Conservation (phyloP, 139 green algal species). For the Tetraselmis striata region DNA sequence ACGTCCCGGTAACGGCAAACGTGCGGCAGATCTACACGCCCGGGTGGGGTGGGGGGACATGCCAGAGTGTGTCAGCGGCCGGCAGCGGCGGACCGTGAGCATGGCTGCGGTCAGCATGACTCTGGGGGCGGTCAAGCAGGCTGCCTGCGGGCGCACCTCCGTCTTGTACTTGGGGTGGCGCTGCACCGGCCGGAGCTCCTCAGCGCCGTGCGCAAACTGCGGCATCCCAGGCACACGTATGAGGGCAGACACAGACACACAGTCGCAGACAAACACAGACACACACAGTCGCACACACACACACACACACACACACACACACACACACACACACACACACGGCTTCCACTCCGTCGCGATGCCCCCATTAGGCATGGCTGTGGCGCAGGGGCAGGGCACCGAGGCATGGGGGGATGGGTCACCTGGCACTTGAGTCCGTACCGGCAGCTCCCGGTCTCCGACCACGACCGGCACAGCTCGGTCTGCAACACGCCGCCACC, state of each 20-base stretch:
- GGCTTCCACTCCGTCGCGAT: too few relatives aligned
- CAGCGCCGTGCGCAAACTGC: constrained; percentile 80
- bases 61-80: constrained; percentile 13
- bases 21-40: constrained; percentile 52
- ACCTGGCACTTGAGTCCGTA: constrained; percentile 83
- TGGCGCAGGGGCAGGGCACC: too few relatives aligned
- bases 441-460: constrained; percentile 66
- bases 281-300: too few relatives aligned
- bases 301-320: too few relatives aligned
- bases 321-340: too few relatives aligned
- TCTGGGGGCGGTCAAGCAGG: background rate
- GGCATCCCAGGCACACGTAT: too few relatives aligned
- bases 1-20: constrained; percentile 59
- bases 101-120: background rate
- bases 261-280: too few relatives aligned
- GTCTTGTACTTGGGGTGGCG: constrained; percentile 90
- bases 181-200: constrained; percentile 69
- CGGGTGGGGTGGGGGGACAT: background rate
- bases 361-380: too few relatives aligned
- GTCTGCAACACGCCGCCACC: too few relatives aligned
- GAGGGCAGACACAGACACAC: too few relatives aligned
- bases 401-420: too few relatives aligned
- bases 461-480: constrained; percentile 82
- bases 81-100: background rate
- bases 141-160: constrained; percentile 40